Evolutionary conservation across 164 flowering plant genomes (phyloP), one percentile per base, ranked within the genome.

Genomic region (Hamamelis virginiana): DNA sequence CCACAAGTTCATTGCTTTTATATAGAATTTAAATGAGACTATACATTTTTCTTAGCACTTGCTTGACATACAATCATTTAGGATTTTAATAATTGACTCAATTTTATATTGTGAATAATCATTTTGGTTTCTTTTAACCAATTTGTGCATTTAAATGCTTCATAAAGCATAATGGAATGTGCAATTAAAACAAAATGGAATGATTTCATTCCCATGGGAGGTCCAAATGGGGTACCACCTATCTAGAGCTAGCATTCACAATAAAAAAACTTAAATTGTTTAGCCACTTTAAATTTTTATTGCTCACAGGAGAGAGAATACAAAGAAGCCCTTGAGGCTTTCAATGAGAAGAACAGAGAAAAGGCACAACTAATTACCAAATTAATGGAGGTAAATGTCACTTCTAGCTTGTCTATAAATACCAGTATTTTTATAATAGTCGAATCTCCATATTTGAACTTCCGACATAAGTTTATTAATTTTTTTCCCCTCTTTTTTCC

Each of bases 261-360:
- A n/a, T 19, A 13, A 18, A 62, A 19, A n/a, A n/a, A n/a, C n/a
- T n/a, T n/a, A n/a, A n/a, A n/a, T n/a, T n/a, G 41, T 25, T 56
- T 21, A 21, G 18, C 33, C 10, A 14, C 15, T 50, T n/a, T 53
- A 19, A n/a, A 59, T 28, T 25, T 21, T 25, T 19, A 10, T 43
- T 67, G 22, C 8, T 69, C n/a, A 46, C 80, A 91, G 97, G 97
- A 94, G 71, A 89, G 75, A 78, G 98, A 94, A 68, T 94, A 94
- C 82, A 91, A 74, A 74, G 97, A 94, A 62, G 89, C 88, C 3
- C 82, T 91, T 19, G 97, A 94, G 64, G 90, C 89, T 62, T 89
- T 81, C 70, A 91, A 89, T 70, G 97, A 89, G 67, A 91, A 90
- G 77, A 91, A 85, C 84, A 85, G 62, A 74, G 97, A 91, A 78